phyloP scores from a whole-genome alignment of 225 moss, liverwort and hornwort genomes.

The Physcomitrium patens region DNA sequence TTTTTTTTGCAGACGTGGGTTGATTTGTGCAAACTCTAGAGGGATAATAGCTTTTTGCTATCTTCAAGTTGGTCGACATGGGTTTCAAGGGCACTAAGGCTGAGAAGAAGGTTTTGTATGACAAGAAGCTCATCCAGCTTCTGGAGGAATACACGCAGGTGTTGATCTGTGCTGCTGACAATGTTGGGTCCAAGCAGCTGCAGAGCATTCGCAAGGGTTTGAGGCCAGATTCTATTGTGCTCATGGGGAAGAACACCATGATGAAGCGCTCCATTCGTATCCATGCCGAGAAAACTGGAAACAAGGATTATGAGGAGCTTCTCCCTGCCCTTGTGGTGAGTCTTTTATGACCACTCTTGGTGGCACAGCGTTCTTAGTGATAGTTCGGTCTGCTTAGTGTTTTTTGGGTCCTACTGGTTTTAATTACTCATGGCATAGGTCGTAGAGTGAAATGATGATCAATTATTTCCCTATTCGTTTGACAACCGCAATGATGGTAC shows the following conservation, averaged over 20 bases:
- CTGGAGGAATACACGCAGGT: conserved; percentile 84
- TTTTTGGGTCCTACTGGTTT: too few relatives aligned
- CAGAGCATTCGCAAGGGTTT: conserved; percentile 86
- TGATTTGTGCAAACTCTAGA: too few relatives aligned
- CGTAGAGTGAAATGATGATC: too few relatives aligned
- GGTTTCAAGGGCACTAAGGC: conserved; percentile 97
- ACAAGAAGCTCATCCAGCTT: conserved; percentile 82
- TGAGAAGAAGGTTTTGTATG: conserved; percentile 82
- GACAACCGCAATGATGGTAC: too few relatives aligned
- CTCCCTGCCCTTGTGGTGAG: conserved; percentile 79
- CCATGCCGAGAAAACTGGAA: conserved; percentile 78
- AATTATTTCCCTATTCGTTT: too few relatives aligned
- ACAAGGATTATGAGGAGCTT: conserved; percentile 60
- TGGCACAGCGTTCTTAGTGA: neutral
- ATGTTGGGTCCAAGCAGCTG: conserved; percentile 91
- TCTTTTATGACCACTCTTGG: neutral
- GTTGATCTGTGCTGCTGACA: conserved; percentile 82
- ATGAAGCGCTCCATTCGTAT: conserved; percentile 95
- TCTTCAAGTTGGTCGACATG: conserved; percentile 39
- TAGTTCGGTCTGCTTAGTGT: too few relatives aligned
- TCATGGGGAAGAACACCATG: conserved; percentile 99
- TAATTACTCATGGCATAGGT: too few relatives aligned
- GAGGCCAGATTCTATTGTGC: conserved; percentile 82
- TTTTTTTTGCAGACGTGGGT: neutral
- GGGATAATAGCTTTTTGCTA: too few relatives aligned